Conservation (phyloP, 768 basidiomycete species). For the Pluteus cervinus region DNA sequence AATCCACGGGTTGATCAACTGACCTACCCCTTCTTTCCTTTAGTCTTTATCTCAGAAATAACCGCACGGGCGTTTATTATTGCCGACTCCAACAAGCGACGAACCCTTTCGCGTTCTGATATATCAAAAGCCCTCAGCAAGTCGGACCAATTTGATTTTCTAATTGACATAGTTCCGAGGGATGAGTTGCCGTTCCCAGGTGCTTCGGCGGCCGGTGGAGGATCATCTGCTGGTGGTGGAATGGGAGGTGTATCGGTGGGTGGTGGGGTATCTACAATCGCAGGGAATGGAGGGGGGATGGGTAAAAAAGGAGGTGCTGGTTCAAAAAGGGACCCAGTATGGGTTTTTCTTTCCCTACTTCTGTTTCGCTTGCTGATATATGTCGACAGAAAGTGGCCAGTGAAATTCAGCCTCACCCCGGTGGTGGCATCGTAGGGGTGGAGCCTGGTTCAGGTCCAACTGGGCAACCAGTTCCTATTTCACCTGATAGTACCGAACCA, state of each 20-base stretch:
- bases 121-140: conserved; percentile 90
- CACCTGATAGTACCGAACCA: too few species aligned
- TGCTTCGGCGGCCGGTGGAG: too few species aligned
- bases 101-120: conserved; percentile 91
- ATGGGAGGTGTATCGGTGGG: neutral
- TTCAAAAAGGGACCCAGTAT: too few species aligned
- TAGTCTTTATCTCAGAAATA: conserved; percentile 97
- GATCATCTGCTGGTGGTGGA: conserved; percentile 8
- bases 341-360: too few species aligned
- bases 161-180: conserved; percentile 92
- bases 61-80: conserved; percentile 94
- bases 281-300: neutral
- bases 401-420: too few species aligned
- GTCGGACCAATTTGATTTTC: conserved; percentile 95
- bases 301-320: too few species aligned
- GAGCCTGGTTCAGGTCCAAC: too few species aligned
- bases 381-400: too few species aligned
- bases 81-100: conserved; percentile 91
- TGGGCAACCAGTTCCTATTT: too few species aligned
- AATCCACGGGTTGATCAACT: neutral
- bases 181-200: conserved; percentile 55
- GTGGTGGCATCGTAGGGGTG: too few species aligned
- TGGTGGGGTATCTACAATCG: neutral
- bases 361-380: too few species aligned
- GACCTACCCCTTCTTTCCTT: conserved; percentile 20